A percentile compares a stretch with the other conserved stretches of the same genome.
phyloP scores from a whole-genome alignment of 441 rosid species.

The Jatropha podagrica region DNA sequence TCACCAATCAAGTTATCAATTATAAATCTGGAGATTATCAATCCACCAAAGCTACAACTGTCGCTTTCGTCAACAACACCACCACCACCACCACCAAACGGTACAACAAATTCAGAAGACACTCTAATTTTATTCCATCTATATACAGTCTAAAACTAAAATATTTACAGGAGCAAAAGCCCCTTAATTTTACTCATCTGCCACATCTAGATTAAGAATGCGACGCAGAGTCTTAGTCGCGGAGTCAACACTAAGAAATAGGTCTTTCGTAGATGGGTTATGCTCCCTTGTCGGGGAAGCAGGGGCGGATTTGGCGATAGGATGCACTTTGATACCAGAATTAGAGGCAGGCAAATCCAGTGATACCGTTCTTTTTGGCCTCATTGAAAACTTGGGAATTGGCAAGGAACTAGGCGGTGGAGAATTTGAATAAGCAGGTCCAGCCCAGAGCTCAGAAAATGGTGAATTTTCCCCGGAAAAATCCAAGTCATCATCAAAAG shows the following conservation, averaged over 20 bases:
- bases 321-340: constrained; percentile 39
- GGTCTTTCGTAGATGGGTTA: constrained; percentile 36
- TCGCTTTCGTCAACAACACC: constrained; percentile 6
- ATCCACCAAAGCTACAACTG: constrained; percentile 35
- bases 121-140: constrained; percentile 41
- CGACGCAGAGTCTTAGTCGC: constrained; percentile 91
- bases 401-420: constrained; percentile 93
- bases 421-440: constrained; percentile 94
- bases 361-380: constrained; percentile 59
- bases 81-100: constrained; percentile 19
- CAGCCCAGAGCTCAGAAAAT: constrained; percentile 90
- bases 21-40: constrained; percentile 20
- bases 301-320: constrained; percentile 84
- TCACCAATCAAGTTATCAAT: constrained; percentile 11
- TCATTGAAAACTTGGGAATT: constrained; percentile 78
- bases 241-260: constrained; percentile 60
- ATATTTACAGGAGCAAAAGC: constrained; percentile 51
- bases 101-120: constrained; percentile 24
- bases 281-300: constrained; percentile 73
- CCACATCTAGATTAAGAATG: constrained; percentile 79
- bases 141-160: constrained; percentile 54
- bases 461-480: constrained; percentile 41
- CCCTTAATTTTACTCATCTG: constrained; percentile 51
- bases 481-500: constrained; percentile 38
- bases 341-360: constrained; percentile 50